Evolutionary conservation across 2,329 filamentous ascomycete species (phyloP), one percentile per base, ranked within the genome.

Genomic region (Colletotrichum zoysiae): DNA sequence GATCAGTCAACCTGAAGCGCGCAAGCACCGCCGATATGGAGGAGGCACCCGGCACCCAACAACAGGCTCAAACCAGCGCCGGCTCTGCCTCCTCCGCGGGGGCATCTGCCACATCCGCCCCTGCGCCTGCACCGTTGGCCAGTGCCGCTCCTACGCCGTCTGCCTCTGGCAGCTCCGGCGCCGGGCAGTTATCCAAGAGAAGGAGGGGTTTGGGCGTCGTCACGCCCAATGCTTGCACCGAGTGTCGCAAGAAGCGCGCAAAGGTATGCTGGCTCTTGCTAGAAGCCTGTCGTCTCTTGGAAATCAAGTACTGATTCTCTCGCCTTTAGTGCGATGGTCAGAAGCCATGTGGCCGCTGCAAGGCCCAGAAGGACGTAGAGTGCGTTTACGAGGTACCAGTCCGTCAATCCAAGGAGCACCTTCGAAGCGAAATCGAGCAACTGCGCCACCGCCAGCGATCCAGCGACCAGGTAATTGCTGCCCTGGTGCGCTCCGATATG

Each of bases 311-410:
- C n/a, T 20, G 23, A 26, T 46, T 35, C 8, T 50, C 50, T 53
- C 61, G 59, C 60, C 68, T 44, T 71, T 60, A 90, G 88, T 91
- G 89, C 76, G 89, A 91, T 76, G 89, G 89, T 8, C 82, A 86
- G 60, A 84, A 77, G 40, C 89, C 88, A 3, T 90, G 88, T 74
- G 82, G 83, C 44, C 83, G 89, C 72, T 91, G 89, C 79, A 84
- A 82, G 70, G 74, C 80, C 0, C 88, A 90, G 73, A 86, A 85
- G 65, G 86, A 87, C 42, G 79, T 85, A 50, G 85, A 89, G 33
- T 91, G 89, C 73, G 77, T 89, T 33, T 91, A 91, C 80, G 88
- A 91, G 74, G 77, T 90, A 9, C 89, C 89, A 0, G 86, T 91
- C 6, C 88, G 89, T 56, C 89, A 90, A 74, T 90, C 89, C 14